Conservation (phyloP, 225 moss, liverwort and hornwort genomes). For the Bryoerythrophyllum caledonicum region DNA sequence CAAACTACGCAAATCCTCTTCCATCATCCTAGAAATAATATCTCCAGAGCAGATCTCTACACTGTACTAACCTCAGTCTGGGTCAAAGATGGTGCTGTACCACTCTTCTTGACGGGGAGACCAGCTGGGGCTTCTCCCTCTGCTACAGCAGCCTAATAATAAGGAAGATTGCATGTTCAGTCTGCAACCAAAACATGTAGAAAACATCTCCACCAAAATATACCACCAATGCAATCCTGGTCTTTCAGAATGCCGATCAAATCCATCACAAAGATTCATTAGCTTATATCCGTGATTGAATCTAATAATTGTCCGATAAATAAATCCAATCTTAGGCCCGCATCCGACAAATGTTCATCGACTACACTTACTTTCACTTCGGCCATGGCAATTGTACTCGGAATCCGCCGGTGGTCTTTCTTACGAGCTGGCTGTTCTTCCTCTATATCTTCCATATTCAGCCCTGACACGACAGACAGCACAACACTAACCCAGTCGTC, state of each 20-base stretch:
- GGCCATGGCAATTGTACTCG: conserved; percentile 96
- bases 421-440: conserved; percentile 77
- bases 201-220: conserved; percentile 10
- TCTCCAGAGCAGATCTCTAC: conserved; percentile 7
- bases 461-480: conserved; percentile 88
- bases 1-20: conserved; percentile 1
- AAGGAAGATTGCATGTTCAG: conserved; percentile 25
- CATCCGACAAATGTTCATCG: background rate
- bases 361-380: conserved; percentile 88
- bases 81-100: conserved; percentile 74
- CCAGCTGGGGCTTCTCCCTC: conserved; percentile 98
- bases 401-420: conserved; percentile 86
- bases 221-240: background rate
- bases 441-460: conserved; percentile 96
- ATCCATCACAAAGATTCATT: background rate
- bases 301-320: no score
- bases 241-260: background rate
- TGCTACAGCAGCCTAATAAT: conserved; percentile 90
- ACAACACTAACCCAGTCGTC: conserved; percentile 87
- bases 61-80: conserved; percentile 56
- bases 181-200: conserved; percentile 11
- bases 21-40: conserved; percentile 4
- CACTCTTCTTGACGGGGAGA: conserved; percentile 87
- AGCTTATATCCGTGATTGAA: background rate
- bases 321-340: no score